Percentiles rank a stretch among this genome's conserved stretches.
phyloP scores from a whole-genome alignment of 1,284 basidiomycete genomes.

The Pascua sp. region DNA sequence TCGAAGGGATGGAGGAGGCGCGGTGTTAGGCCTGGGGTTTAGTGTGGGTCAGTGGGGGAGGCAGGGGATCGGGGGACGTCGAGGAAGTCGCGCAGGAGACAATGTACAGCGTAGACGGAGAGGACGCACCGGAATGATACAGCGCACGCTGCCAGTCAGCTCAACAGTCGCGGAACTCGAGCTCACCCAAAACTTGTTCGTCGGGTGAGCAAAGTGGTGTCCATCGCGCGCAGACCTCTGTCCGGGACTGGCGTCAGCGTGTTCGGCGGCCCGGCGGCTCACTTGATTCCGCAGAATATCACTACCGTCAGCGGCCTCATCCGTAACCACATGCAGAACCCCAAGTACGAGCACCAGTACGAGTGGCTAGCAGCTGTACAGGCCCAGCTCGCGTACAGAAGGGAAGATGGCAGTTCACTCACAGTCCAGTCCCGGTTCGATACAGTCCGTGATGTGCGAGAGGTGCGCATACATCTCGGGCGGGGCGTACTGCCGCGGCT shows the following conservation, averaged over 20 bases:
- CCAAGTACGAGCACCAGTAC: background rate
- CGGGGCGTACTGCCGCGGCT: conserved; percentile 23
- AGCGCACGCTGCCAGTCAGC: conserved; percentile 38
- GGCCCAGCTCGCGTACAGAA: no score
- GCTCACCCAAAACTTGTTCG: conserved; percentile 56
- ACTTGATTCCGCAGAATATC: conserved; percentile 67
- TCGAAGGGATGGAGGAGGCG: conserved; percentile 43
- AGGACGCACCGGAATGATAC: no score
- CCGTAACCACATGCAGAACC: no score
- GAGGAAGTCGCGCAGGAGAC: no score
- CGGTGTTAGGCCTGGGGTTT: conserved; percentile 56
- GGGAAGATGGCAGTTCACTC: background rate
- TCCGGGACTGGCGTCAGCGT: conserved; percentile 54
- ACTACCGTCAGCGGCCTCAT: conserved; percentile 46
- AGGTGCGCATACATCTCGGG: conserved; percentile 29
- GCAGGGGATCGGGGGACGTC: no score
- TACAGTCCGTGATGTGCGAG: conserved; percentile 9
- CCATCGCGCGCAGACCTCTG: conserved; percentile 60
- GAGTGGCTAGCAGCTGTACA: background rate
- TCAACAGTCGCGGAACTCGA: conserved; percentile 54
- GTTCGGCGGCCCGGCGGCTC: conserved; percentile 14
- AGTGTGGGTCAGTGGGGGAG: background rate
- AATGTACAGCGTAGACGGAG: no score
- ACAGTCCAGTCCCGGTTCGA: conserved; percentile 4
- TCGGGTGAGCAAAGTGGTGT: conserved; percentile 67